Base-by-base conservation (phyloP, 495 filamentous ascomycete genomes). In the Evansstolkia leycettana region DNA sequence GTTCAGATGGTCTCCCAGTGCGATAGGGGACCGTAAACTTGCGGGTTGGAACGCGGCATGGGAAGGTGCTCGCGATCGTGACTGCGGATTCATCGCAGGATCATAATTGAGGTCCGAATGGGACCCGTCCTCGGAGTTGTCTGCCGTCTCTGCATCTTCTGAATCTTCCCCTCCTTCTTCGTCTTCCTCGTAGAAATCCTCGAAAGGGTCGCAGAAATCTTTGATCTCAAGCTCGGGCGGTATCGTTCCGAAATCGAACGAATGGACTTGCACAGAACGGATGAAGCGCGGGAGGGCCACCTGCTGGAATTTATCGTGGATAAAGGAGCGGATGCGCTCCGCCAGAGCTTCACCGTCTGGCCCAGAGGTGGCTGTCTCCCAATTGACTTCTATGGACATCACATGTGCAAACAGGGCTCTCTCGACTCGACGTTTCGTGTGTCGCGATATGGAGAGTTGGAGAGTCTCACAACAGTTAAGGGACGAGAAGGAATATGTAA, bases 381-480 rank as follows among this genome's bases (percentile, higher is more conserved):
- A 99, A 65, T 93, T 81, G 49, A 99, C 78, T 46, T 94, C 85
- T 62, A 99, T 87, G 41, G 90, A 96, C 90, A 99, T 98, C 42
- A 64, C 65, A 67, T 64, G 42, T 57, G 55, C 53, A 23, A 23
- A 10, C 16, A 14, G 25, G 14, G 16, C 9, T 31, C 20, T 29
- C 34, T 28, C 34, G 24, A 37, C 10, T 28, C 31, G 17, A 38
- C 28, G 31, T 20, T 18, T 34, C 34, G 29, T 38, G 33, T 34
- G 23, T 9, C 14, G 16, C 27, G 36, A 32, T 31, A 29, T n/a
- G 5, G 28, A 29, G 14, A 29, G 28, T n/a, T 29, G 4, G 4
- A n/a, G 20, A 23, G 5, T n/a, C n/a, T n/a, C n/a, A 26, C 24
- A 26, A 26, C 7, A 26, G 24, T 7, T 7, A 26, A 26, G n/a